Conservation (phyloP, 495 filamentous ascomycete genomes). For the Umbilicaria muhlenbergii region DNA sequence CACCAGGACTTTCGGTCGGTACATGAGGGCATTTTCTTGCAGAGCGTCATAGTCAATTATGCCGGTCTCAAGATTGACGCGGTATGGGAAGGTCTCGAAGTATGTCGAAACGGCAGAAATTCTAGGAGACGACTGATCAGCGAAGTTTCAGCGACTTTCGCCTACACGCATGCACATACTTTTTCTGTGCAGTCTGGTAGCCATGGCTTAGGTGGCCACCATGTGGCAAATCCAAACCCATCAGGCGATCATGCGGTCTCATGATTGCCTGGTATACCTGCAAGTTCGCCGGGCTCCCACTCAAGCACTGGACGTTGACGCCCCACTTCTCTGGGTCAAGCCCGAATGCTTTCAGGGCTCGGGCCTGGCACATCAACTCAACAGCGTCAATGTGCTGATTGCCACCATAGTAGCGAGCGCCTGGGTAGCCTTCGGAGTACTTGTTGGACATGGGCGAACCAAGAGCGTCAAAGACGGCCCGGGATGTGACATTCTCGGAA, state of each 20-base stretch:
- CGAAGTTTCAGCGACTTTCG: conserved; percentile 2
- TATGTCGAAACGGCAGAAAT: conserved; percentile 90
- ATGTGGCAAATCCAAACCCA: conserved; percentile 96
- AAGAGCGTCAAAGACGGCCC: conserved; percentile 77
- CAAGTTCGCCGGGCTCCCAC: conserved; percentile 76
- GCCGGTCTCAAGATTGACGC: conserved; percentile 78
- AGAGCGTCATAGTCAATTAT: conserved; percentile 94
- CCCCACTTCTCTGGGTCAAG: conserved; percentile 84
- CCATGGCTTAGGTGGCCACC: conserved; percentile 97
- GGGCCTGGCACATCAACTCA: conserved; percentile 89
- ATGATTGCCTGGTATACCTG: conserved; percentile 99
- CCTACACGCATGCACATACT: conserved; percentile 38
- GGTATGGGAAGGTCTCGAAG: conserved; percentile 91
- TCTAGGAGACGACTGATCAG: conserved; percentile 23
- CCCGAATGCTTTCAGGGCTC: conserved; percentile 84
- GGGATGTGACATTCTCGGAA: conserved; percentile 81
- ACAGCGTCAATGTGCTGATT: conserved; percentile 98
- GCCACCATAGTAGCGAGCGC: conserved; percentile 96
- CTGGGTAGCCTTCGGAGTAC: conserved; percentile 98
- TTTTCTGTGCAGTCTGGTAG: conserved; percentile 84
- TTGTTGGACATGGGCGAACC: conserved; percentile 94
- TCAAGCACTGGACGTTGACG: conserved; percentile 95
- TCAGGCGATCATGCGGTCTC: conserved; percentile 87
- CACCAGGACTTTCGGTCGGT: conserved; percentile 89
- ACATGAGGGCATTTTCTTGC: conserved; percentile 83